Base-by-base conservation (phyloP, 805 yeast genomes). In the Nadsonia fulvescens region DNA sequence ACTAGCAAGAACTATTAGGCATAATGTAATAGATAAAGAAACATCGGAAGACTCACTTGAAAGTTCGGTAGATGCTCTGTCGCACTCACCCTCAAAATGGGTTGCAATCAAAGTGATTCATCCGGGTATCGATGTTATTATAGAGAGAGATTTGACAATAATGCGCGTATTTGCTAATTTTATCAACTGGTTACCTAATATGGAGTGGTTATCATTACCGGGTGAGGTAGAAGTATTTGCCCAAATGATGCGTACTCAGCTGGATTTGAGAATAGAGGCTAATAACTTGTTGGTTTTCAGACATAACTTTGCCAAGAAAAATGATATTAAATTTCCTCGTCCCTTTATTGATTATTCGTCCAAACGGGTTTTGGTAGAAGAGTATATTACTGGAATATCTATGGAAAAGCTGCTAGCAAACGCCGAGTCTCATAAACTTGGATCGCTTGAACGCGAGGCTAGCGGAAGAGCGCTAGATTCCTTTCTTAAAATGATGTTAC, bases 191-290 rank as follows among this genome's bases (percentile, higher is more conserved):
- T 54, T 89, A 5, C 99, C 99, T 4, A 81, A 93, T 0, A 79
- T 89, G 92, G 95, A 89, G 45, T 89, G 99, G 99, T 57, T 89
- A 4, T 78, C 94, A 3, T 54, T 89, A 24, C 98, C 96, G 0
- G 86, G 74, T 33, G 98, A 89, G 47, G 96, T 86, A 3, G 76
- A 71, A 22, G 89, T 83, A 41, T 89, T 89, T 45, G 63, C 79
- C 1, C 54, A 68, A 1, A 61, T 89, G 54, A 86, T 89, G 96
- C 68, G 70, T 20, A 47, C 79, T 25, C 99, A 89, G 49, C 54
- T 89, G 31, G 96, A 89, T 50, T 52, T 89, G 31, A 57, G 95
- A 36, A 78, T 89, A 18, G 99, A 89, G 46, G 89, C 89, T 1
- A 54, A 73, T 35, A 89, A 89, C 44, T 53, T 89, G 30, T 54